Evolutionary conservation across 768 basidiomycete genomes (phyloP).

Genomic region (Mycena indigotica): DNA sequence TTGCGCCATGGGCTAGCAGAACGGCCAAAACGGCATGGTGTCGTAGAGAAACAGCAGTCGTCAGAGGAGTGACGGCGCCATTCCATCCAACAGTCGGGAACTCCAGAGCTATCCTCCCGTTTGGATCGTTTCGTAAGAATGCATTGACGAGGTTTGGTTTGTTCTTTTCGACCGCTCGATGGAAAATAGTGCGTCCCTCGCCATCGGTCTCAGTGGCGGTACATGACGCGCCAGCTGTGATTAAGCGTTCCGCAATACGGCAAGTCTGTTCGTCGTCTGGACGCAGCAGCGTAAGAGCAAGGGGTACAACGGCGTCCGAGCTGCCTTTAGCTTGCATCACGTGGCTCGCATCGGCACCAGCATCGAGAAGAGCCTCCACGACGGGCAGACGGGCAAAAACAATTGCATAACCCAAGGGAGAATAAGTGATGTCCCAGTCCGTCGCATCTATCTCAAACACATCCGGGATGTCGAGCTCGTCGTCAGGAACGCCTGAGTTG

Average conservation of each 20-base stretch:
- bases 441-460: constrained; percentile 53
- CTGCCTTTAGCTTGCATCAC: constrained; percentile 32
- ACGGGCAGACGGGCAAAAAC: constrained; percentile 46
- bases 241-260: constrained; percentile 41
- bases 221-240: constrained; percentile 43
- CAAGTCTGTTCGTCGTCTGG: constrained; percentile 44
- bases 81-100: constrained; percentile 36
- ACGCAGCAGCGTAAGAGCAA: constrained; percentile 41
- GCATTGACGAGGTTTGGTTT: constrained; percentile 41
- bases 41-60: constrained; percentile 35
- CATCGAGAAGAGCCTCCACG: constrained; percentile 48
- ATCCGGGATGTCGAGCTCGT: constrained; percentile 51
- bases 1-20: constrained; percentile 43
- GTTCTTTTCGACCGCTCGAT: constrained; percentile 38
- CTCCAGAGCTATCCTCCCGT: constrained; percentile 40
- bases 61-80: constrained; percentile 38
- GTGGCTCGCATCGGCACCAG: constrained; percentile 48
- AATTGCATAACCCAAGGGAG: constrained; percentile 54
- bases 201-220: constrained; percentile 40
- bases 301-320: constrained; percentile 33
- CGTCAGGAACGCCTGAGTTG: constrained; percentile 54
- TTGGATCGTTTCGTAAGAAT: constrained; percentile 44
- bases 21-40: constrained; percentile 39
- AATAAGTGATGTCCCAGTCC: constrained; percentile 63
- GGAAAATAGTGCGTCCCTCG: constrained; percentile 41